Base-by-base conservation (phyloP, 768 basidiomycete species). In the Hypholoma sublateritium region DNA sequence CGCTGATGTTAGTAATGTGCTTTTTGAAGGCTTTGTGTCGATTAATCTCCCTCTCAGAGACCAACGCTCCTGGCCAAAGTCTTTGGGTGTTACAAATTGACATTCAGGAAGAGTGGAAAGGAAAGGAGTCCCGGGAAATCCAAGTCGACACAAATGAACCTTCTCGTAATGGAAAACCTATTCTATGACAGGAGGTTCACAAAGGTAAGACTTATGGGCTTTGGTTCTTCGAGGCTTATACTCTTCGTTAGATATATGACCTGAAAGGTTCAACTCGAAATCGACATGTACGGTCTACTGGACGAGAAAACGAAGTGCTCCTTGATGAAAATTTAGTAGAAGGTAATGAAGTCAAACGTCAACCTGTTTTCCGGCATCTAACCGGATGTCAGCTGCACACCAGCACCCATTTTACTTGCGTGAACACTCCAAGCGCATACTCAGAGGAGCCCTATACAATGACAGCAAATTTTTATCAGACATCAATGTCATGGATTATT, bases 401-500 rank as follows among this genome's bases (percentile, higher is more conserved):
- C 78, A 90, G 25, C 80, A 86, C 36, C 97, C 97, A 3, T 89
- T 98, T 66, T 98, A 95, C 70, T 78, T 99, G 16, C 89, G 93
- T n/a, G 96, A 98, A 70, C 93, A 98, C 65, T 92, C 93, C 0
- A 98, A 98, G 71, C 86, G 92, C 11, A 94, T 98, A 57, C 72
- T 99, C 9, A 84, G 92, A 19, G 89, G 93, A 16, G 92, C 97
- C 11, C 74, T 99, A 25, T 93, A 83, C 75, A 98, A 96, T 62
- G 97, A 99, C 70, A 96, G 90, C 74, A 93, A 91, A 61, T 99
- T 98, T 72, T 72, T 99, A 48, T 89, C 91, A 13, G 91, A 94
- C 60, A 87, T 95, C 55, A 95, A 97, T 67, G 93, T 98, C 50
- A 95, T 95, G 91, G 97, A 99, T 72, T 99, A 99, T 70, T 97